Base-by-base conservation (phyloP, 2,329 filamentous ascomycete species). In the Colletotrichum sp. region DNA sequence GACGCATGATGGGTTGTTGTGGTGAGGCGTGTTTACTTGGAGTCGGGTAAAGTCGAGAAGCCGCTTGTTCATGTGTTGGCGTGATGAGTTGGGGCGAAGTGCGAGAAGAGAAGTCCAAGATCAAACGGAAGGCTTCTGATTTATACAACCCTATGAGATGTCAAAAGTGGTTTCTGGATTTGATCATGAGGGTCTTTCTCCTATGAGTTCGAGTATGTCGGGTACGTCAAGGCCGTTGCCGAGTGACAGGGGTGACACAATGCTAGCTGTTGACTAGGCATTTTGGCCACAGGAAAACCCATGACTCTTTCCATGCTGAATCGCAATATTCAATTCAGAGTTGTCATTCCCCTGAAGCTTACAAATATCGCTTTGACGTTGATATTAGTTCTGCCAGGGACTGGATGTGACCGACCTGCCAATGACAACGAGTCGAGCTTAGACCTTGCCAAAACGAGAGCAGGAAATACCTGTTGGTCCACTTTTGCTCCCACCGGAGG, bases 121-220 rank as follows among this genome's bases (percentile, higher is more conserved):
- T 6, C n/a, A 52, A 13, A 21, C 9, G 10, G 12, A 21, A 13
- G n/a, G 10, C 10, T 4, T 1, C 10, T 4, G 10, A 52, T 21
- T 52, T 52, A 52, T 52, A 21, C 6, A 21, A 7, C 7, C 18
- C n/a, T 52, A 12, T 52, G 6, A 13, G n/a, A 52, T 12, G 10
- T 0, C 2, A 13, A 3, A 7, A 52, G n/a, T 21, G n/a, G 12
- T 13, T 21, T 21, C n/a, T 9, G 12, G n/a, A 0, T 13, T n/a
- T 52, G 43, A 1, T 52, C 10, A 52, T 52, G 43, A 52, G 43
- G 43, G 10, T 48, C 43, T 21, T 21, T 21, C n/a, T 7, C 3
- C 10, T 12, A 48, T 13, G 43, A 21, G 43, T 7, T 7, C 10
- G 43, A 52, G n/a, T 21, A 12, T 21, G n/a, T 13, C n/a, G 6